phyloP scores from a whole-genome alignment of 2,329 filamentous ascomycete genomes.

The Colletotrichum filicis region DNA sequence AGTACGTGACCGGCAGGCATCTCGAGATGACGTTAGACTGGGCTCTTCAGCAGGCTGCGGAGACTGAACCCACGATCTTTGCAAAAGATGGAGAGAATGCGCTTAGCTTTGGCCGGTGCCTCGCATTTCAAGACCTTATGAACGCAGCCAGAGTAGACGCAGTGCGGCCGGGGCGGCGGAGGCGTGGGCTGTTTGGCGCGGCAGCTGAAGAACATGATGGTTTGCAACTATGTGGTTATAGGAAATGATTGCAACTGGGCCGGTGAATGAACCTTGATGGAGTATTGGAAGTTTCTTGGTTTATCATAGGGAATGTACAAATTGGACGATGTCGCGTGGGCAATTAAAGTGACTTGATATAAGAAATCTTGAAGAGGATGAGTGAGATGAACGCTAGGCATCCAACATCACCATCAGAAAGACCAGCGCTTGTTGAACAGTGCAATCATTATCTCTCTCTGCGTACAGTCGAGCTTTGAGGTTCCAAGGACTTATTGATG shows the following conservation, averaged over 20 bases:
- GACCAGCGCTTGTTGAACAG: too few species aligned
- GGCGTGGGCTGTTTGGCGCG: slow-evolving; percentile 9
- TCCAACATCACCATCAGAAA: background rate
- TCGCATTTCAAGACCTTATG: slow-evolving; percentile 33
- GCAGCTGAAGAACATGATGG: slow-evolving; percentile 36
- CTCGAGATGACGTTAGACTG: slow-evolving; percentile 5
- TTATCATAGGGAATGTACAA: background rate
- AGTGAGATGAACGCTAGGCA: background rate
- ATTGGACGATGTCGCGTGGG: background rate
- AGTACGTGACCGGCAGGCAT: slow-evolving; percentile 36
- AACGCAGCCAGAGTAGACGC: slow-evolving; percentile 24
- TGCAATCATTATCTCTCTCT: background rate
- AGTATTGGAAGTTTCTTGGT: background rate
- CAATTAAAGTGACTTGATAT: background rate
- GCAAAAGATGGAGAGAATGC: slow-evolving; percentile 32
- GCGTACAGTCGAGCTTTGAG: too few species aligned
- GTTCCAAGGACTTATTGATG: too few species aligned
- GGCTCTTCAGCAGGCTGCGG: too few species aligned
- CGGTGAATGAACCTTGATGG: too few species aligned
- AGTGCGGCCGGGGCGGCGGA: slow-evolving; percentile 5
- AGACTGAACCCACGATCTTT: slow-evolving; percentile 29
- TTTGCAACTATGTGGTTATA: background rate
- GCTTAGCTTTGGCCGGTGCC: background rate
- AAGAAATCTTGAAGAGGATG: background rate
- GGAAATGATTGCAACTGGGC: background rate